phyloP scores from a whole-genome alignment of 1,139 yeast genomes.

The Hansenula sp. region DNA sequence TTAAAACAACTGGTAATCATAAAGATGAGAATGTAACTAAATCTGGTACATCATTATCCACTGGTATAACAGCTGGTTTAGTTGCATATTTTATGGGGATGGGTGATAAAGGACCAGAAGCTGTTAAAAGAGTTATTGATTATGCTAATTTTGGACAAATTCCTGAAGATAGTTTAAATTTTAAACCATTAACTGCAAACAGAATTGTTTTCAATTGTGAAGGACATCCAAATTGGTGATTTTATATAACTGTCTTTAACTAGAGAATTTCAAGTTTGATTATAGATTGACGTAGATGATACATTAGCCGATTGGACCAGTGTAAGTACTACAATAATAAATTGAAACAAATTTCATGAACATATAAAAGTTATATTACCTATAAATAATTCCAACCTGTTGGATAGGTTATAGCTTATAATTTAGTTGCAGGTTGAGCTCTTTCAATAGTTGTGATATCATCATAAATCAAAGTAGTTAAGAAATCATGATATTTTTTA shows the following conservation, averaged over 20 bases:
- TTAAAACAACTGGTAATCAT: conserved; percentile 35
- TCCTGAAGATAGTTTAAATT: conserved; percentile 23
- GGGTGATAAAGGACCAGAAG: conserved; percentile 44
- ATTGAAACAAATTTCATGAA: too few species aligned
- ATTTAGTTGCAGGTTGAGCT: conserved; percentile 16
- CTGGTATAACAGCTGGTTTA: conserved; percentile 71
- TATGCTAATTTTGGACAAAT: conserved; percentile 22
- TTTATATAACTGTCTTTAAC: background rate
- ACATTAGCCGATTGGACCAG: too few species aligned
- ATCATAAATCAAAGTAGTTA: conserved; percentile 67
- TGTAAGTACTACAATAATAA: background rate
- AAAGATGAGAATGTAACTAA: conserved; percentile 27
- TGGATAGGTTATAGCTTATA: conserved; percentile 6
- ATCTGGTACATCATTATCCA: conserved; percentile 77
- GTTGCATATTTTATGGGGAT: conserved; percentile 60
- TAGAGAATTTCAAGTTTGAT: too few species aligned
- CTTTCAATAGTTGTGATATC: conserved; percentile 44
- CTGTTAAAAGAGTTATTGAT: conserved; percentile 34
- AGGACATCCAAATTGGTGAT: conserved; percentile 33
- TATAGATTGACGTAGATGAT: too few species aligned
- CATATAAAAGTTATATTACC: background rate
- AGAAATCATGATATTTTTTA: conserved; percentile 66
- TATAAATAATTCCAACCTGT: too few species aligned
- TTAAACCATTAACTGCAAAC: conserved; percentile 34
- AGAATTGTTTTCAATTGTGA: conserved; percentile 35